Percentiles rank a stretch among this genome's conserved stretches.
Evolutionary conservation across 495 filamentous ascomycete genomes (phyloP).

Genomic region (Penicillium psychrofluorescens): DNA sequence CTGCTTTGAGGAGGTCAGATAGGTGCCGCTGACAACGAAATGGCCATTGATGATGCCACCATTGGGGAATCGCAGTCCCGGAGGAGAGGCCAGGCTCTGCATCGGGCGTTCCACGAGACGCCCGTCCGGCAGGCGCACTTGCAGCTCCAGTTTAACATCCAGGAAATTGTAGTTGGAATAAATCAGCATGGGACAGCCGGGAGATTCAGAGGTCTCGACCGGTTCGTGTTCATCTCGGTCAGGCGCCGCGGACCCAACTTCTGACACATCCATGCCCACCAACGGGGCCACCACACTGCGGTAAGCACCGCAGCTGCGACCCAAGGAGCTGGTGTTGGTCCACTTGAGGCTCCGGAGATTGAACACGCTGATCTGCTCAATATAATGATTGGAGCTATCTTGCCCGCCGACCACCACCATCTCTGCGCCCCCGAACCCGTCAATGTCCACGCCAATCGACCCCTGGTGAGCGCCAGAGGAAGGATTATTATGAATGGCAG

Average conservation of each 20-base stretch:
- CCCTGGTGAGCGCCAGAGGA: constrained; percentile 75
- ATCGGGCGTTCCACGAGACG: constrained; percentile 80
- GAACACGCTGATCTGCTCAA: constrained; percentile 96
- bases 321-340: constrained; percentile 78
- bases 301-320: constrained; percentile 90
- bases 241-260: constrained; percentile 54
- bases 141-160: constrained; percentile 91
- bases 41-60: constrained; percentile 90
- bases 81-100: constrained; percentile 78
- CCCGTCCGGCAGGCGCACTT: constrained; percentile 79
- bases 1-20: constrained; percentile 93
- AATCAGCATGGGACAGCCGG: constrained; percentile 83
- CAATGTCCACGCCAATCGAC: constrained; percentile 74
- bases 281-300: constrained; percentile 89
- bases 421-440: constrained; percentile 87
- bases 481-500: constrained; percentile 83
- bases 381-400: constrained; percentile 96
- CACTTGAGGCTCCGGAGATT: constrained; percentile 94
- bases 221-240: constrained; percentile 30
- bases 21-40: constrained; percentile 95
- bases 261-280: constrained; percentile 56
- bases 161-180: constrained; percentile 99
- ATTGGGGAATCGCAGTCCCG: constrained; percentile 89
- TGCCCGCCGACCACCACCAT: constrained; percentile 97
- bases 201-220: constrained; percentile 32